phyloP scores from a whole-genome alignment of 2,329 filamentous ascomycete species.

The Cytospora piceae region DNA sequence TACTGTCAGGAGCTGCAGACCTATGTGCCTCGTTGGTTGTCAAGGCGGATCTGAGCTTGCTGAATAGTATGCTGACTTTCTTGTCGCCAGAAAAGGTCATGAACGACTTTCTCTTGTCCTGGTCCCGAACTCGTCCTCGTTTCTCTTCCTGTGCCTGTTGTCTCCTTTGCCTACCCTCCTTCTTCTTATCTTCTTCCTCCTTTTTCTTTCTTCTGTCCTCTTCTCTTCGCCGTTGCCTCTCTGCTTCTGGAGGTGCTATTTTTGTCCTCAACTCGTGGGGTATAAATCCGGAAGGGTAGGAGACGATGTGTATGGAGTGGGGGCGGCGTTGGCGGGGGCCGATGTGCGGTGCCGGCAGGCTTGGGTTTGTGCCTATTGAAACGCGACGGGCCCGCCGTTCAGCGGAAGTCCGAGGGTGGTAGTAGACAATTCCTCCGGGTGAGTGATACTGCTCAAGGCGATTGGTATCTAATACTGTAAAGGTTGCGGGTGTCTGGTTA shows the following conservation, averaged over 20 bases:
- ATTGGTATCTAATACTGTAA: slow-evolving; percentile 22
- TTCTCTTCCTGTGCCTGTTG: slow-evolving; percentile 37
- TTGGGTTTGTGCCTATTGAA: slow-evolving; percentile 31
- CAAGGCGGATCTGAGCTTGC: slow-evolving; percentile 37
- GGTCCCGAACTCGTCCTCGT: slow-evolving; percentile 33
- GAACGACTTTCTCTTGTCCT: slow-evolving; percentile 37
- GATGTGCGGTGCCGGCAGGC: slow-evolving; percentile 48
- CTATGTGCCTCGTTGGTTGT: slow-evolving; percentile 29
- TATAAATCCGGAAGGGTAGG: slow-evolving; percentile 48
- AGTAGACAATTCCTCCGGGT: slow-evolving; percentile 31
- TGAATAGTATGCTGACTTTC: slow-evolving; percentile 37
- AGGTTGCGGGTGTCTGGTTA: slow-evolving; percentile 14
- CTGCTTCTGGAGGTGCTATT: slow-evolving; percentile 37
- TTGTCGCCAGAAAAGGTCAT: slow-evolving; percentile 41
- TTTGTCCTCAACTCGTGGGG: slow-evolving; percentile 45
- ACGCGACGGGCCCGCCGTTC: slow-evolving; percentile 33
- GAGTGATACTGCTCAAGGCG: slow-evolving; percentile 28
- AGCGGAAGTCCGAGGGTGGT: slow-evolving; percentile 28
- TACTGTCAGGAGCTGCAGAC: slow-evolving; percentile 20
- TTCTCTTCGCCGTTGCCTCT: slow-evolving; percentile 50
- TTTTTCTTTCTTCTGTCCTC: slow-evolving; percentile 47
- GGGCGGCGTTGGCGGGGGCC: slow-evolving; percentile 55
- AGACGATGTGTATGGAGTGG: slow-evolving; percentile 59
- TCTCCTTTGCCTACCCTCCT: slow-evolving; percentile 33
- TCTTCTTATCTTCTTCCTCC: slow-evolving; percentile 30